Base-by-base conservation (phyloP, 1,284 basidiomycete species). In the Vanrija humicola region DNA sequence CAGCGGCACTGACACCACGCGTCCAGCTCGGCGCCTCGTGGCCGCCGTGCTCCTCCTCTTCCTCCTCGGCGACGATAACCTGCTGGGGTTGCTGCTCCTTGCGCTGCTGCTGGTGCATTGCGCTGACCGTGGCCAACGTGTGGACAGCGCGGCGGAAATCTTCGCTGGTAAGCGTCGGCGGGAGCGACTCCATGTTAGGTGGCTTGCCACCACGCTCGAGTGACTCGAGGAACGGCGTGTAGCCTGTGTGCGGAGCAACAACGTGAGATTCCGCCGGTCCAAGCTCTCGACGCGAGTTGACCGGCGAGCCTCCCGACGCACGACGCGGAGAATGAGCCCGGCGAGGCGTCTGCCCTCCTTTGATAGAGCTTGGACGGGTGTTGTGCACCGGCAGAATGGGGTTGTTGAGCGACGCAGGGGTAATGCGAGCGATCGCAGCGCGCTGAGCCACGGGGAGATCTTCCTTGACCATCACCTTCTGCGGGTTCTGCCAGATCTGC, bases 401-500 rank as follows among this genome's bases (percentile, higher is more conserved):
- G 54, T 76, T 72, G 65, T 69, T 64, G 38, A 75, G 59, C 15
- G 77, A 72, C 56, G 83, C 74, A 46, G 83, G 76, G 8, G 75
- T 74, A 14, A 88, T 75, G 40, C 84, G 84, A 66, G 54, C 54
- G 10, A 59, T 52, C 7, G 46, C 43, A 2, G 55, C 59, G 34
- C 49, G 55, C 16, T 40, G 50, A 25, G 8, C 82, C 79, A 19
- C 57, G 52, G 45, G 64, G 47, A 15, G 85, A 67, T 48, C 73
- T 44, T 91, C 89, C 54, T 83, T 79, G 55, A 89, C 85, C 64
- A 93, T 80, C 14, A 93, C 80, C 58, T 86, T 88, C 67, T 91
- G 89, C 3, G 92, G 92, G 69, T 98, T 98, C 73, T 98, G 94
- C 96, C 96, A 99, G 66, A 99, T 99, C 73, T 98, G 96, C 15